Conservation (phyloP, 1,284 basidiomycete species). For the Xanthoconium separans region DNA sequence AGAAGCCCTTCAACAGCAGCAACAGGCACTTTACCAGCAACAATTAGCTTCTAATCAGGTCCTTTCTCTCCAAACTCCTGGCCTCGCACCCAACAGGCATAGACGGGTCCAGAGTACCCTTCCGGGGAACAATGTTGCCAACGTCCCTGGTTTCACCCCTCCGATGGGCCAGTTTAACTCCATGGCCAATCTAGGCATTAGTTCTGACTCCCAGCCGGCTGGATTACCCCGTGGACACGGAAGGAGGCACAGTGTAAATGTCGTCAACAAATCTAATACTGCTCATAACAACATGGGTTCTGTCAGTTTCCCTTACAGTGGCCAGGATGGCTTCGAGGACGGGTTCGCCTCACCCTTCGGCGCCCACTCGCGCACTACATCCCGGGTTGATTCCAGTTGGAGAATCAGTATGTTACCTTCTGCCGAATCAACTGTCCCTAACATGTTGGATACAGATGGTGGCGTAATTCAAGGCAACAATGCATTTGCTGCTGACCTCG, state of each 20-base stretch:
- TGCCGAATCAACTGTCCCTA: background rate
- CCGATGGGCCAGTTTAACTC: conserved; percentile 71
- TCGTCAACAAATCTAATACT: conserved; percentile 67
- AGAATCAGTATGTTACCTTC: conserved; percentile 64
- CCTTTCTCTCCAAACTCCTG: conserved; percentile 67
- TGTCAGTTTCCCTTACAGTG: conserved; percentile 49
- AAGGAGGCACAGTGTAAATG: conserved; percentile 92
- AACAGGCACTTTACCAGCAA: conserved; percentile 84
- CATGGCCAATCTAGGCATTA: conserved; percentile 54
- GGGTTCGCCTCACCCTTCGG: conserved; percentile 63
- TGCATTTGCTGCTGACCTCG: conserved; percentile 77
- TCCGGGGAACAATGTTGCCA: conserved; percentile 37
- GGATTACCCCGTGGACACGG: conserved; percentile 82
- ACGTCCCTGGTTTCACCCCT: conserved; percentile 48
- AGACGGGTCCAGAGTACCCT: conserved; percentile 89
- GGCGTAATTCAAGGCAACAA: conserved; percentile 68
- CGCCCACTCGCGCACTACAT: conserved; percentile 76
- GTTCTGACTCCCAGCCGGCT: conserved; percentile 62
- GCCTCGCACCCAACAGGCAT: conserved; percentile 70
- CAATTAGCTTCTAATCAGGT: conserved; percentile 78
- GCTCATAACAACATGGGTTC: conserved; percentile 47
- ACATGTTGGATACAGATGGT: conserved; percentile 49
- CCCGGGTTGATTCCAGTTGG: conserved; percentile 82
- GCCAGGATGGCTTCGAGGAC: conserved; percentile 73
- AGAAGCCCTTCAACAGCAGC: conserved; percentile 87